phyloP scores from a whole-genome alignment of 2,329 filamentous ascomycete genomes.

The Parascedosporium putredinis region DNA sequence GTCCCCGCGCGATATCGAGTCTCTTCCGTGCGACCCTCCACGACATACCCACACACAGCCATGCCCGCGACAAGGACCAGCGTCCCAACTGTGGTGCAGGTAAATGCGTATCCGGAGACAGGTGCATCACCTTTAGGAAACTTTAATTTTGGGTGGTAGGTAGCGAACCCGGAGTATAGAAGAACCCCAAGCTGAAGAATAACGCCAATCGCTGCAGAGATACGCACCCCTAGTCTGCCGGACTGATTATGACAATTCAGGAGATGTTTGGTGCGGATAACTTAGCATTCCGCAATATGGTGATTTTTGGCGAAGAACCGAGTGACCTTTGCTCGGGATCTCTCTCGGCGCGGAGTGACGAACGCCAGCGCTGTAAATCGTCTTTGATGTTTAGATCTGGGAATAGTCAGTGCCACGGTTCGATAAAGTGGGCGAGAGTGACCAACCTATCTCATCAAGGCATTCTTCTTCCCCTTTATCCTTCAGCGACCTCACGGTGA shows the following conservation, averaged over 20 bases:
- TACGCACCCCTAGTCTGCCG: conserved; percentile 9
- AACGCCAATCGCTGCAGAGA: conserved; percentile 13
- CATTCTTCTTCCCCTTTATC: too few species aligned
- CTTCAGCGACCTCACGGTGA: too few species aligned
- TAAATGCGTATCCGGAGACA: conserved; percentile 15
- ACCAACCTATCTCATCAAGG: too few species aligned
- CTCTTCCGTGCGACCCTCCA: conserved; percentile 21
- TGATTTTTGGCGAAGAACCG: background rate
- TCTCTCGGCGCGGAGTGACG: too few species aligned
- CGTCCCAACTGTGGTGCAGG: conserved; percentile 18
- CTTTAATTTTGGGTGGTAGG: conserved; percentile 9
- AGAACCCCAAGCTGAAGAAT: conserved; percentile 17
- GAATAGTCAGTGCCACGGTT: too few species aligned
- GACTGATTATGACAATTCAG: conserved; percentile 9
- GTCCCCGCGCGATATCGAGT: conserved; percentile 8
- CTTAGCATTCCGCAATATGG: background rate
- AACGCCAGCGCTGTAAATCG: too few species aligned
- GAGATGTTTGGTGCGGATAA: background rate
- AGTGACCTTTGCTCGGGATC: too few species aligned
- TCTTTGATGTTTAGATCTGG: too few species aligned
- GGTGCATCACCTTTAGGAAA: conserved; percentile 10
- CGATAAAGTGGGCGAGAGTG: too few species aligned
- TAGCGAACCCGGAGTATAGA: conserved; percentile 8
- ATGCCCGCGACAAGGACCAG: conserved; percentile 17
- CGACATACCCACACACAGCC: conserved; percentile 20